Percentiles rank a stretch among this genome's conserved stretches.
Evolutionary conservation across 257 asterid genomes (phyloP).

Genomic region (Solanum sitiens): DNA sequence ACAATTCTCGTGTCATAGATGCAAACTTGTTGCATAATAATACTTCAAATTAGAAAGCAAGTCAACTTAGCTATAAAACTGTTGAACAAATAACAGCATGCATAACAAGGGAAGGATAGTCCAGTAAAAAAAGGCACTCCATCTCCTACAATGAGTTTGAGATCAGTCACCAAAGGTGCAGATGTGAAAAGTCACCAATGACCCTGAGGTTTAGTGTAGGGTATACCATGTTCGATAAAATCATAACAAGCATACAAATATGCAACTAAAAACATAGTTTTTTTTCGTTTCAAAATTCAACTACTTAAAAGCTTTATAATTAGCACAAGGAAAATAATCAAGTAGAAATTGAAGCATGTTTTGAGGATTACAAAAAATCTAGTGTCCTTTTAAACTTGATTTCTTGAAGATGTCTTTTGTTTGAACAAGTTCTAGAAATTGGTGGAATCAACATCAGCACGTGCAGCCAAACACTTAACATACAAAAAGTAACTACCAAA

Average conservation of each 20-base stretch:
- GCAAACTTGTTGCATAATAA: not conserved
- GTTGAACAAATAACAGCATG: not conserved
- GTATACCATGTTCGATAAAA: not conserved
- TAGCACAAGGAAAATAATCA: not conserved
- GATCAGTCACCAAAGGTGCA: not conserved
- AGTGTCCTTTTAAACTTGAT: not conserved
- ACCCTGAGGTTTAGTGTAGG: not conserved
- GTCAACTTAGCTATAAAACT: not conserved
- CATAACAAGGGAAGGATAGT: not conserved
- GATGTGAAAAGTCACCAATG: not conserved
- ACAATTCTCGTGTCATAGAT: not conserved
- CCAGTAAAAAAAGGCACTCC: not conserved
- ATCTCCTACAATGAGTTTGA: not conserved
- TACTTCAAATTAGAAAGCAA: not conserved
- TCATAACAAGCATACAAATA: not conserved
- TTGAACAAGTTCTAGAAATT: not conserved
- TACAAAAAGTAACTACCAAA: not conserved
- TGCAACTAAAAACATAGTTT: not conserved
- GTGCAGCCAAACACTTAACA: not conserved
- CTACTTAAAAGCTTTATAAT: not conserved
- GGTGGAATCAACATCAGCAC: not conserved
- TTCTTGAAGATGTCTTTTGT: not conserved
- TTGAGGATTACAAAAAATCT: not conserved
- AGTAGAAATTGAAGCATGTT: not conserved
- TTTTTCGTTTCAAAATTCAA: not conserved